These are phyloP conservation scores for Dactylellina drechsleri DNA, from an alignment of 2,329 filamentous ascomycete species.

Conservation along the genomic window DNA sequence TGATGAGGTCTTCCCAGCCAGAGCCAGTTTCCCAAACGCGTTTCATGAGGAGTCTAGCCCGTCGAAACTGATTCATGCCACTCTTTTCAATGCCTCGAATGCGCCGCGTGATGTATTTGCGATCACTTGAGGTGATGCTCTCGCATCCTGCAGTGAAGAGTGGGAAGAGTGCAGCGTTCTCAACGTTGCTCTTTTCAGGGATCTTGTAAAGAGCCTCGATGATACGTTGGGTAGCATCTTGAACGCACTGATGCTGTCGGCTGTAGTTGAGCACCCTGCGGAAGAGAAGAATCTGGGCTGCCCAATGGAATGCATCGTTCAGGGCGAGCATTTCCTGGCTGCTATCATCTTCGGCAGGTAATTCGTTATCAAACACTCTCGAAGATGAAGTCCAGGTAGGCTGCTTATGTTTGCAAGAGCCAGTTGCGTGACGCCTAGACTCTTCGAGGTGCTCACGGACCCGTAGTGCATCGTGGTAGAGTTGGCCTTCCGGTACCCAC, in stretches of 20 bases:
- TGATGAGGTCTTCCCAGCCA: conserved; percentile 75
- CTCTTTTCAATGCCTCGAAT: conserved; percentile 75
- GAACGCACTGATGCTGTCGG: conserved; percentile 70
- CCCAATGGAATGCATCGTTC: conserved; percentile 82
- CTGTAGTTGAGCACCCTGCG: conserved; percentile 75
- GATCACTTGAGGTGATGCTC: conserved; percentile 68
- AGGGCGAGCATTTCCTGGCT: conserved; percentile 74
- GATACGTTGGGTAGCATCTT: conserved; percentile 72
- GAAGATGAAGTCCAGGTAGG: conserved; percentile 61
- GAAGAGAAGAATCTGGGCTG: conserved; percentile 78
- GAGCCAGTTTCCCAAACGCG: conserved; percentile 74
- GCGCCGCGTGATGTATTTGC: conserved; percentile 72
- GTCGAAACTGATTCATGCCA: conserved; percentile 77
- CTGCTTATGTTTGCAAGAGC: conserved; percentile 60
- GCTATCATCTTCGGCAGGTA: conserved; percentile 63
- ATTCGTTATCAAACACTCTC: conserved; percentile 59
- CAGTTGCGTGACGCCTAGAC: conserved; percentile 64
- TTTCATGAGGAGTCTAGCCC: conserved; percentile 74
- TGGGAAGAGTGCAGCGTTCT: conserved; percentile 79
- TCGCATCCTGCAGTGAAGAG: conserved; percentile 87
- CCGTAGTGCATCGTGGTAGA: conserved; percentile 68
- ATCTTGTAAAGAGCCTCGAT: conserved; percentile 72
- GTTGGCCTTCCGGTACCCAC: conserved; percentile 56
- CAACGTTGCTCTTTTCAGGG: conserved; percentile 73
- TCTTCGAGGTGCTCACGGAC: conserved; percentile 72